Base-by-base conservation (phyloP, 805 yeast species). In the Candida ponderosae region DNA sequence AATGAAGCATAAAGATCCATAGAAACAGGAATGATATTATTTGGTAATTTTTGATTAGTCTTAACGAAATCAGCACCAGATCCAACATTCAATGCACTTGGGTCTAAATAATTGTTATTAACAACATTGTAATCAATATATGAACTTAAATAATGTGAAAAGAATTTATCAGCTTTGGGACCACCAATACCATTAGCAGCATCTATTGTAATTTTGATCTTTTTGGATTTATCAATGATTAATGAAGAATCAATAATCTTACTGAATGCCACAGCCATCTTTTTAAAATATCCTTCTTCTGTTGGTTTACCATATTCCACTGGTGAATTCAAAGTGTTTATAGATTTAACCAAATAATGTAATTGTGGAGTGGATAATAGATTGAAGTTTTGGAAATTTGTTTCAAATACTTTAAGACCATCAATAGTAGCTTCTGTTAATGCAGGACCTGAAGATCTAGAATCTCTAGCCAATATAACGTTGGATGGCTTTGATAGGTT, bases 31-130 rank as follows among this genome's bases (percentile, higher is more conserved):
- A 44, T 35, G 13, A 83, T 64, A 29, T 78, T 80, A 4, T 64
- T 57, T 7, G 98, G 98, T 32, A 82, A 66, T 38, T 61, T 68
- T 53, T 93, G 97, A 56, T 79, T 76, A 3, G 96, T 87, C 60
- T 93, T 93, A 38, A 93, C 98, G 53, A 62, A 90, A 59, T 93
- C 98, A 6, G 98, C 97, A 37, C 98, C 98, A 55, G 97, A 90
- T 35, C 76, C 70, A 18, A 64, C 74, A 57, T 93, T 93, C 47
- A 93, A 70, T 20, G 65, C 55, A 2, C 63, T 54, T 2, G 95
- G 88, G 14, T 60, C 54, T 16, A 62, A 49, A 49, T 68, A 77
- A 13, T 71, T 57, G 37, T 65, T 73, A 52, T 88, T 88, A 17
- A 79, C 70, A 37, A 74, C 59, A 14, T 64, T 50, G 32, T 69